phyloP scores from a whole-genome alignment of 1,284 basidiomycete species.

The Tetrapyrgos nigripes region DNA sequence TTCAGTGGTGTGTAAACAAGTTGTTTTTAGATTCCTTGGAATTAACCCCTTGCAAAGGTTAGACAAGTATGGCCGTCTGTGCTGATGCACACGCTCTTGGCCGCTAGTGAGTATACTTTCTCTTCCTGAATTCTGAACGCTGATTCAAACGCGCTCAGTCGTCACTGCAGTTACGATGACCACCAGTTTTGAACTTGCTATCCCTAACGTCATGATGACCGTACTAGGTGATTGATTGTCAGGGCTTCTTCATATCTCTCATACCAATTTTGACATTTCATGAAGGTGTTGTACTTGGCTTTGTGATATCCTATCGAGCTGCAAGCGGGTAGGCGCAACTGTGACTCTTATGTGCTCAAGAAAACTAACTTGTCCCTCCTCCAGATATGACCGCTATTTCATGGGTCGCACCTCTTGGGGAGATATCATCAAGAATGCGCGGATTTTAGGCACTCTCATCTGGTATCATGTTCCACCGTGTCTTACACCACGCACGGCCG shows the following conservation, averaged over 20 bases:
- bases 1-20: slow-evolving; percentile 48
- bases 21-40: not conserved
- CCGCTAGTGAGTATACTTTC: slow-evolving; percentile 47
- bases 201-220: slow-evolving; percentile 65
- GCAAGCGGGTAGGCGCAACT: slow-evolving; percentile 52
- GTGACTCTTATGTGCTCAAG: not conserved
- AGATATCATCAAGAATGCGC: slow-evolving; percentile 57
- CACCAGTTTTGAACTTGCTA: slow-evolving; percentile 47
- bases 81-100: slow-evolving; percentile 62
- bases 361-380: slow-evolving; percentile 4
- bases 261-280: not conserved
- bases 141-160: slow-evolving; percentile 30
- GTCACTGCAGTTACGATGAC: slow-evolving; percentile 53
- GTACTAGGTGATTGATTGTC: slow-evolving; percentile 61
- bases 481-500: slow-evolving; percentile 41
- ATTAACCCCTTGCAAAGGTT: slow-evolving; percentile 44
- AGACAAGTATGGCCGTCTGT: slow-evolving; percentile 76
- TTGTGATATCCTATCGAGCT: slow-evolving; percentile 73
- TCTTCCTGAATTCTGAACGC: not conserved
- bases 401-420: slow-evolving; percentile 66
- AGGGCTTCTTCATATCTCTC: not conserved
- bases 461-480: slow-evolving; percentile 69
- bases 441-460: slow-evolving; percentile 57
- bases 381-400: slow-evolving; percentile 69
- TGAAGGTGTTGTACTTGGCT: slow-evolving; percentile 71